These are phyloP conservation scores for Penstemon newberryi DNA, from an alignment of 257 asterid genomes.

Conservation along the genomic window DNA sequence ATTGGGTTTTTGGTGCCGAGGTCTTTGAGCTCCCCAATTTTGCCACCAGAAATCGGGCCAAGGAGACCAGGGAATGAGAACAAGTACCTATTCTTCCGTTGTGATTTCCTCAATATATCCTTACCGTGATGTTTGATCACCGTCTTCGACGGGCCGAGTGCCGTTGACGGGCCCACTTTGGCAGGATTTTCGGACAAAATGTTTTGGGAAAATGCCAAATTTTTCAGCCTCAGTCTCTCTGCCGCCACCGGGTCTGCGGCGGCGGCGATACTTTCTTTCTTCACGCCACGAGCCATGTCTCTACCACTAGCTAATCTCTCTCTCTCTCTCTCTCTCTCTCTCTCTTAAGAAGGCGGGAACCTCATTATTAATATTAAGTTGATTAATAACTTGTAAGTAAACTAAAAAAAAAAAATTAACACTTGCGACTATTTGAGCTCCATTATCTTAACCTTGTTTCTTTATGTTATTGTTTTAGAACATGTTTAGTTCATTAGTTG, in stretches of 20 bases:
- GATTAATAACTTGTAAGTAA: no score
- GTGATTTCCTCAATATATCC: conserved; percentile 79
- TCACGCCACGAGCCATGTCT: conserved; percentile 52
- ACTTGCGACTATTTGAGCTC: no score
- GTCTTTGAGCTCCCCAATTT: conserved; percentile 80
- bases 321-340: neutral
- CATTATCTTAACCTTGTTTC: no score
- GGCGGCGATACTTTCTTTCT: conserved; percentile 35
- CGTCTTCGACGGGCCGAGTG: conserved; percentile 63
- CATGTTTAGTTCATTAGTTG: no score
- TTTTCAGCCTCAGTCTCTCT: conserved; percentile 62
- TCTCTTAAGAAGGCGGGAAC: neutral
- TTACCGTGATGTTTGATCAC: conserved; percentile 76
- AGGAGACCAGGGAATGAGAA: conserved; percentile 88
- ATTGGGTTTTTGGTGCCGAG: conserved; percentile 87
- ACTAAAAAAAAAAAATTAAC: no score
- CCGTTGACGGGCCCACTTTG: conserved; percentile 37
- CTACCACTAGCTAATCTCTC: neutral
- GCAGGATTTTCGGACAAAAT: conserved; percentile 47
- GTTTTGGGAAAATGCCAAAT: conserved; percentile 49
- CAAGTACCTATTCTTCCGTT: conserved; percentile 66
- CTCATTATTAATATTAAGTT: neutral
- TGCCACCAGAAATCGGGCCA: conserved; percentile 80
- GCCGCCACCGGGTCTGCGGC: conserved; percentile 48
- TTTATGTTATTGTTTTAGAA: no score